Evolutionary conservation across 1,284 basidiomycete species (phyloP).

Genomic region (Dichomitus squalens): DNA sequence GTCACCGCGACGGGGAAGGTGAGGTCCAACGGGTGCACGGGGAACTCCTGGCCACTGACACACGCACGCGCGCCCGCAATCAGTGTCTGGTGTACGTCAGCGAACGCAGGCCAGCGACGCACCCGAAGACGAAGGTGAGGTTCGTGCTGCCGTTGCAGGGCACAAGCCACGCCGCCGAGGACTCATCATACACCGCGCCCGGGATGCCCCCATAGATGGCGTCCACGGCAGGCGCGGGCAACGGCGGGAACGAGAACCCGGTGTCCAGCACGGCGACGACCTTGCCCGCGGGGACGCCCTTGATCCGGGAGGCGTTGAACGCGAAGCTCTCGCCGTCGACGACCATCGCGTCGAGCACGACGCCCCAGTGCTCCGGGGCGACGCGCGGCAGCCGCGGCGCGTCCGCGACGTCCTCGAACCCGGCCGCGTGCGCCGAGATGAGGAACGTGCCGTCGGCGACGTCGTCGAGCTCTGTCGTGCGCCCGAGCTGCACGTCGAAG

Average conservation of each 20-base stretch:
- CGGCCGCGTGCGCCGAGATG: conserved; percentile 31
- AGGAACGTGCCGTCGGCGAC: conserved; percentile 32
- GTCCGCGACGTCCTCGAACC: conserved; percentile 25
- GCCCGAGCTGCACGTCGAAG: conserved; percentile 34
- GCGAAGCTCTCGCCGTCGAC: conserved; percentile 32
- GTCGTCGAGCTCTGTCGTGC: conserved; percentile 27
- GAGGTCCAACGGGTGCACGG: conserved; percentile 31
- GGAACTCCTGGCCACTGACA: conserved; percentile 13
- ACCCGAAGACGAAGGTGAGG: conserved; percentile 33
- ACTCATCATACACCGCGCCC: conserved; percentile 27
- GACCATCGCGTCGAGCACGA: conserved; percentile 32
- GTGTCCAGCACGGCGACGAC: conserved; percentile 34
- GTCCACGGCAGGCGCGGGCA: conserved; percentile 31
- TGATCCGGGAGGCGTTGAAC: conserved; percentile 31
- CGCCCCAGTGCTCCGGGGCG: conserved; percentile 43
- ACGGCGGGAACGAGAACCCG: conserved; percentile 33
- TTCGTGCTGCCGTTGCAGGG: conserved; percentile 29
- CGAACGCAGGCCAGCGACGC: conserved; percentile 2
- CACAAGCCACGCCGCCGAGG: conserved; percentile 25
- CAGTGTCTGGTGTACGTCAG: no score
- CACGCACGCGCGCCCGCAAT: not conserved
- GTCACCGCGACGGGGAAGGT: conserved; percentile 4
- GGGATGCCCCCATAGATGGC: conserved; percentile 33
- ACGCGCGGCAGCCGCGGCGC: conserved; percentile 41
- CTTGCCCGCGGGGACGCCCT: conserved; percentile 29